Evolutionary conservation across 345 rosid species (phyloP), one percentile per base, ranked within the genome.

Genomic region (Dipteronia dyeriana): DNA sequence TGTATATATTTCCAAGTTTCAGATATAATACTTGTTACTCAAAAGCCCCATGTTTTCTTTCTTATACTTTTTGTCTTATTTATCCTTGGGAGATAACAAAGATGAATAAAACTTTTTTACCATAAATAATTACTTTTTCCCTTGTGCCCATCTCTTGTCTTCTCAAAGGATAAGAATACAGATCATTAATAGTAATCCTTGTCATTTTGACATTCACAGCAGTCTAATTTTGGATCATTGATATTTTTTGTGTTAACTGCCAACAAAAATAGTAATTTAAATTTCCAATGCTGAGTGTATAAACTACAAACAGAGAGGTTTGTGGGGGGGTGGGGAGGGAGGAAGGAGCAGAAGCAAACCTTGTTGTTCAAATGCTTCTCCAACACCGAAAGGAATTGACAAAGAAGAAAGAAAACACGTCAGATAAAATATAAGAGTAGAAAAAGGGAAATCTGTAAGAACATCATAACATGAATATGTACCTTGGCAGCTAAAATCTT

Each of bases 401-500:
- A 64, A 74, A 85, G 78, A 71, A 79, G 68, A 69, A 54, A 74
- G 31, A 74, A 81, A 63, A 69, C 20, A 82, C 17, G 49, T 79
- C 73, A 85, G 86, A 69, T 81, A 39, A 80, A 79, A 69, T 20
- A 49, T 43, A 53, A 17, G 22, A 56, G 66, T 31, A 38, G 71
- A 11, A 53, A 51, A 43, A 53, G 54, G 29, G 29, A 72, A 14
- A 5, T 68, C n/a, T 47, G 53, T 16, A 67, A 70, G 60, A 70
- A 70, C 63, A 34, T 29, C 9, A 67, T 51, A 60, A 17, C 75
- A 64, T 5, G 76, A 66, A 60, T 49, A 51, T 47, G 43, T 79
- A 96, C 98, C 95, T 92, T 94, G 98, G 82, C 94, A 87, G 77
- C 98, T 93, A 75, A 92, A 95, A 86, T 95, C 97, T 89, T 94